Evolutionary conservation across 805 yeast species (phyloP), one percentile per base, ranked within the genome.

Genomic region (Schwanniomyces polymorphus): DNA sequence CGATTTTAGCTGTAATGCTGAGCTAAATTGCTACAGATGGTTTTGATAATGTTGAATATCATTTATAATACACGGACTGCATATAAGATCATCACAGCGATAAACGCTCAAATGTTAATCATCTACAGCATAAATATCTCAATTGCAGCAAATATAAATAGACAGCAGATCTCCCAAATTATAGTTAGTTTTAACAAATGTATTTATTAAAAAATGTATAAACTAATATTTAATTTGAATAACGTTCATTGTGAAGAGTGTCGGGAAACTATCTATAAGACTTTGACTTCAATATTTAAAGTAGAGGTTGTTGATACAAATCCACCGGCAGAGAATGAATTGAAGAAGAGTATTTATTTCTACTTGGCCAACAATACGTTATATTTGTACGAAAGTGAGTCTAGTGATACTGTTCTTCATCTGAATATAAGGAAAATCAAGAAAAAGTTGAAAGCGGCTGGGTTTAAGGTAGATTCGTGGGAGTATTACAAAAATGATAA

Each of bases 181-280:
- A 34, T 34, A 17, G 14, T 18, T 14, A 17, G 3, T 34, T 5
- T 18, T 16, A 34, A 6, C 25, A 16, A 34, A 7, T 17, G 18
- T 21, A 14, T 37, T 11, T 2, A 17, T 27, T 11, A 10, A 16
- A 21, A 6, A 27, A 64, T 65, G 65, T 61, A 63, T 37, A 58
- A 52, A 42, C 50, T 63, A 38, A 49, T 44, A 18, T 29, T 60
- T 18, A 47, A 46, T 17, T 52, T 81, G 33, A 68, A 65, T 3
- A 82, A 84, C 51, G 68, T 82, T 33, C 87, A 82, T 57, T 83
- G 88, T 56, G 66, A 64, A 2, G 77, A 76, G 33, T 83, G 88
- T 55, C 78, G 74, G 49, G 51, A 52, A 3, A 59, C 72, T 10
- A 67, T 82, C 17, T 52, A 54, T 14, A 45, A 52, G 6, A 49